Evolutionary conservation across 2,329 filamentous ascomycete species (phyloP).

Genomic region (Nemania serpens): DNA sequence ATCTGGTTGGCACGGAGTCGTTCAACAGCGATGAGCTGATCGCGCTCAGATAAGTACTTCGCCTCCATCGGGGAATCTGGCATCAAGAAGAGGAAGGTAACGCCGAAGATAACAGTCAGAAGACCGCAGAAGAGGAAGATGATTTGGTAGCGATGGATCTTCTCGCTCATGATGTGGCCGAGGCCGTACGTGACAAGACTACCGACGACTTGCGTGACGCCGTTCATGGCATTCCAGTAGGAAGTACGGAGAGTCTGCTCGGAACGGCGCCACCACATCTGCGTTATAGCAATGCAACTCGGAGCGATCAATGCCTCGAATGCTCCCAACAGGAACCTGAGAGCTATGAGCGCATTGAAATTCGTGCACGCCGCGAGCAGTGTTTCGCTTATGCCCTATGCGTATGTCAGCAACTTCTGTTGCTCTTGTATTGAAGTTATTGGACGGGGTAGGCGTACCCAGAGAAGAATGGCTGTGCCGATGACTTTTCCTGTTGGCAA

Average conservation of each 20-base stretch:
- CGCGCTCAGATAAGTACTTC: slow-evolving; percentile 64
- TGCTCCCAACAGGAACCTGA: slow-evolving; percentile 52
- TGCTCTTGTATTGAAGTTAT: background rate
- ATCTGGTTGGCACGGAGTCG: slow-evolving; percentile 76
- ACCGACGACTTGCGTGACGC: slow-evolving; percentile 59
- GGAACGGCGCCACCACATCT: slow-evolving; percentile 59
- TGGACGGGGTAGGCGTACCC: slow-evolving; percentile 41
- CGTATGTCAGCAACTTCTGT: slow-evolving; percentile 6
- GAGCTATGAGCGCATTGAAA: slow-evolving; percentile 51
- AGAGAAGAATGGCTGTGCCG: slow-evolving; percentile 55
- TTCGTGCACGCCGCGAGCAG: slow-evolving; percentile 57
- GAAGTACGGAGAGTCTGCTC: slow-evolving; percentile 56
- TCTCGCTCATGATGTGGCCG: slow-evolving; percentile 51
- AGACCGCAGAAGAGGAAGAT: slow-evolving; percentile 55
- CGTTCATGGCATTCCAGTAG: slow-evolving; percentile 61
- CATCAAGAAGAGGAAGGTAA: slow-evolving; percentile 60
- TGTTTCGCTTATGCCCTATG: slow-evolving; percentile 49
- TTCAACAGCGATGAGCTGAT: slow-evolving; percentile 71
- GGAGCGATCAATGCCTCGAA: slow-evolving; percentile 57
- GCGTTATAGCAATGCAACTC: slow-evolving; percentile 56
- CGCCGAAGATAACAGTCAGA: slow-evolving; percentile 56
- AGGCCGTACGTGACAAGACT: slow-evolving; percentile 58
- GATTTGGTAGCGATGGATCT: slow-evolving; percentile 57
- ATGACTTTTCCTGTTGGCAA: slow-evolving; percentile 60
- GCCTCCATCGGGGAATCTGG: slow-evolving; percentile 67